Base-by-base conservation (phyloP, 75 land plant species). In the Sequoiadendron giganteum region DNA sequence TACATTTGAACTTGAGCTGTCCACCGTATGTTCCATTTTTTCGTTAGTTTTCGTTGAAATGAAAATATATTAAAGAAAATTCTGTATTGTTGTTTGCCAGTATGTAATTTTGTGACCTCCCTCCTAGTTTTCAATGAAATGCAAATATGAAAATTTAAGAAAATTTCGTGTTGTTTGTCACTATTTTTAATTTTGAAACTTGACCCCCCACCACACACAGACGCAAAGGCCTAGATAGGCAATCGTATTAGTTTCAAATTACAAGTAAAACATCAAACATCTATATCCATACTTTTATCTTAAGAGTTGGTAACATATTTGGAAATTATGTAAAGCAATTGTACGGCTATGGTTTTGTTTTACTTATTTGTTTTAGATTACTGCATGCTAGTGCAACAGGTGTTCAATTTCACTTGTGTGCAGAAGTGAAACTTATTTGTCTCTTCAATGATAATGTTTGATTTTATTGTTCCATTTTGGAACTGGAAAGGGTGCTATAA, bases 1-100 rank as follows among this genome's bases (percentile, higher is more conserved):
- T 90, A 97, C 96, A 18, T 98, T 89, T 92, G 97, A 98, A 32
- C 90, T 98, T 72, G 95, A 95, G 91, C 88, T 98, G 84, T 98
- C 99, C 73, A 98, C 99, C 88, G 99, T 98, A 95, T 45, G 88
- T 42, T 36, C 30, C n/a, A 10, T 25, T 16, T 85, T 56, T 5
- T 19, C 25, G 5, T 55, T 32, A 85, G 16, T 65, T 15, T 25
- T 38, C 45, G 30, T 5, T 86, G 5, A 83, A 34, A 47, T 42
- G 32, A 28, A n/a, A 75, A 11, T 32, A 45, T 40, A 15, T 15
- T 14, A 0, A 54, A 38, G 4, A 55, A 30, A 30, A 47, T 9
- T 45, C 1, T 47, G 15, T 82, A 28, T 30, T n/a, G 13, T 21
- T 47, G 32, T 47, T 42, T 47, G 30, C 19, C 49, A 14, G 9